Percentiles rank a stretch among this genome's conserved stretches.
These are phyloP conservation scores for Syzygium grande DNA, from an alignment of 345 rosid species.

Conservation along the genomic window DNA sequence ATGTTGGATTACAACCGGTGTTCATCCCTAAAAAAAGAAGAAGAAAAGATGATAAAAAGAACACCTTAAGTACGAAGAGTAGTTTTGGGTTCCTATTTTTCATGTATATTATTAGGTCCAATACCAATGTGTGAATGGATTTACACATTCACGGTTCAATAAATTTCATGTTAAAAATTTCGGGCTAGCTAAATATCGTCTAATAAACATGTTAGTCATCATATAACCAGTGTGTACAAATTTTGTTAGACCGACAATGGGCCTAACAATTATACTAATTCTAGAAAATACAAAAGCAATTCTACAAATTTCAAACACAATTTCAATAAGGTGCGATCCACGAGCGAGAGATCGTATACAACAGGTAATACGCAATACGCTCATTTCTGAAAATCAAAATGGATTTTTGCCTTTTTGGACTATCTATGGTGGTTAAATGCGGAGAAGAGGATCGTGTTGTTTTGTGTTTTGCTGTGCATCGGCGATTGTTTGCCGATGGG, in stretches of 20 bases:
- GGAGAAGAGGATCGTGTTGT: background rate
- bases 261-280: background rate
- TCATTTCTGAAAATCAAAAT: no score
- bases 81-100: background rate
- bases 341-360: no score
- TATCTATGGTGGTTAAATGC: background rate
- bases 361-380: no score
- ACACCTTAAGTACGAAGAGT: background rate
- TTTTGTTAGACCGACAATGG: background rate
- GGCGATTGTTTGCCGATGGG: no score
- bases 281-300: background rate
- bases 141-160: accelerated
- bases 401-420: no score
- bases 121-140: background rate
- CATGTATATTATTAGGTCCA: background rate
- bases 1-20: background rate
- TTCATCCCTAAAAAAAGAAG: background rate
- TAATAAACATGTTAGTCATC: background rate
- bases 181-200: background rate
- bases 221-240: background rate
- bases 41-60: background rate
- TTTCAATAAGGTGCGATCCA: background rate
- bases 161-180: background rate
- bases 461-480: no score
- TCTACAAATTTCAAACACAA: background rate